Percentiles rank a stretch among this genome's conserved stretches.
Conservation (phyloP, 371 early-diverging fungal genomes). For the Apophysomyces elegans region DNA sequence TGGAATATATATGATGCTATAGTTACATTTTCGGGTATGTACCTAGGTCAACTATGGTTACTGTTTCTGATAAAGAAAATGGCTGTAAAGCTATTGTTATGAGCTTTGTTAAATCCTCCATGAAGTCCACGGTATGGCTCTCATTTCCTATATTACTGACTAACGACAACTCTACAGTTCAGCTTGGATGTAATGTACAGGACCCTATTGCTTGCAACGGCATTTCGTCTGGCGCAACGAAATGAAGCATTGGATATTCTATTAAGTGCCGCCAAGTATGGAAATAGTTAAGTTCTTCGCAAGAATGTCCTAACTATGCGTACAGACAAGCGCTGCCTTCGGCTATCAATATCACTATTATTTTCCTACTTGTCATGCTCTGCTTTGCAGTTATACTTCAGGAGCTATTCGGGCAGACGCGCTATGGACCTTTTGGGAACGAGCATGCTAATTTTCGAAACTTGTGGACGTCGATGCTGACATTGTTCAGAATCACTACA, state of each 20-base stretch:
- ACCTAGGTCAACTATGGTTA: neutral
- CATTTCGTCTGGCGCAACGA: conserved; percentile 55
- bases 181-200: conserved; percentile 24
- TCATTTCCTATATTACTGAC: neutral
- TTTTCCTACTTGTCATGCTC: conserved; percentile 46
- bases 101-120: conserved; percentile 31
- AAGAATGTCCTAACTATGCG: neutral
- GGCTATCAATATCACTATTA: conserved; percentile 50
- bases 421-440: conserved; percentile 53
- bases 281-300: neutral
- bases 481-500: conserved; percentile 57
- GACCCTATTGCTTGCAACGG: conserved; percentile 42
- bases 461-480: conserved; percentile 42
- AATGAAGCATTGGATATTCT: conserved; percentile 53
- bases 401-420: conserved; percentile 52
- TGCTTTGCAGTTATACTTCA: conserved; percentile 56
- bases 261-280: conserved; percentile 51
- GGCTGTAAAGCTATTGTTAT: conserved; percentile 15
- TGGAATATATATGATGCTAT: conserved; percentile 57
- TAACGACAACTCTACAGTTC: conserved; percentile 10
- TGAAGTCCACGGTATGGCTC: conserved; percentile 26
- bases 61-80: neutral
- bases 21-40: conserved; percentile 36
- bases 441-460: conserved; percentile 53
- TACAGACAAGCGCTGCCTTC: conserved; percentile 50